phyloP scores from a whole-genome alignment of 768 basidiomycete species.

The Tephrocybe rancida region DNA sequence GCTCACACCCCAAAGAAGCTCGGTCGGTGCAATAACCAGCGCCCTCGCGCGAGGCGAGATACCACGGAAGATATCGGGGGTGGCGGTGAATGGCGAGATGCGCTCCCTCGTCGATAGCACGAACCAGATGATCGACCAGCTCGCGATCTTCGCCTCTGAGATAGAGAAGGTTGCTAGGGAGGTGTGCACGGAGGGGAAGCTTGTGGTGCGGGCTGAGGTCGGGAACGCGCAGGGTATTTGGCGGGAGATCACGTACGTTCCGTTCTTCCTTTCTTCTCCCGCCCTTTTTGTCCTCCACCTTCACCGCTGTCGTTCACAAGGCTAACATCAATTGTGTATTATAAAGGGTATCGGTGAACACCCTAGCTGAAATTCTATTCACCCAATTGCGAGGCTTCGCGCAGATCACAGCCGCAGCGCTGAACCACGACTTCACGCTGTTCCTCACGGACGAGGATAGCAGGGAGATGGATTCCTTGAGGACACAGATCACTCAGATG shows the following conservation, averaged over 20 bases:
- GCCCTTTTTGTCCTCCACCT: no score
- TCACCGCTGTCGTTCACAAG: no score
- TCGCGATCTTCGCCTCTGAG: constrained; percentile 58
- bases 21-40: constrained; percentile 91
- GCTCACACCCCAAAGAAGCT: constrained; percentile 92
- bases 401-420: constrained; percentile 97
- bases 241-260: constrained; percentile 96
- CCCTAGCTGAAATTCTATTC: constrained; percentile 96
- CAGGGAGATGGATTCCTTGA: constrained; percentile 99
- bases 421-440: constrained; percentile 97
- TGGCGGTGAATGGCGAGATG: constrained; percentile 95
- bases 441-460: constrained; percentile 99
- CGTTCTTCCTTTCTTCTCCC: background rate
- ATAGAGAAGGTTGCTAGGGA: constrained; percentile 96
- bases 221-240: constrained; percentile 97
- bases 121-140: constrained; percentile 78
- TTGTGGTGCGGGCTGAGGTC: constrained; percentile 97
- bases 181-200: constrained; percentile 98
- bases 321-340: background rate
- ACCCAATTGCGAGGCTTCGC: constrained; percentile 99
- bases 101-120: constrained; percentile 94
- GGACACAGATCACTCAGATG: constrained; percentile 99
- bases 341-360: constrained; percentile 89
- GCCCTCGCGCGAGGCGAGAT: constrained; percentile 94
- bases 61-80: constrained; percentile 90